Evolutionary conservation across 176 grass and related monocot species (phyloP).

Genomic region (Musa troglodytarum): DNA sequence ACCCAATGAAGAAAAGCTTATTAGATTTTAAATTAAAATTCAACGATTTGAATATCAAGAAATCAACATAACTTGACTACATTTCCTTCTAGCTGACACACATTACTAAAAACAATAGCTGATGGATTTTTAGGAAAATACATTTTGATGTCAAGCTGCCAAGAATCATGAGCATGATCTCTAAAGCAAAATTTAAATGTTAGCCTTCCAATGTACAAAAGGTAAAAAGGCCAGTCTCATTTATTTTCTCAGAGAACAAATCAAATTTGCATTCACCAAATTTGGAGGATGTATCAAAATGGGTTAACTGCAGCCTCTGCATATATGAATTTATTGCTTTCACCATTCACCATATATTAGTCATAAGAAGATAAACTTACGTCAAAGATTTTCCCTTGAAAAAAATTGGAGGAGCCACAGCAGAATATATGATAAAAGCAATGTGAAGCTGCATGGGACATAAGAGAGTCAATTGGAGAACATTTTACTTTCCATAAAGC

Average conservation of each 20-base stretch:
- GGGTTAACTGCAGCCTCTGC: no score
- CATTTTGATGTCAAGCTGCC: not conserved
- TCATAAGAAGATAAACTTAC: conserved; percentile 46
- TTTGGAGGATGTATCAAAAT: not conserved
- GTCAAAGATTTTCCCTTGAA: conserved; percentile 99
- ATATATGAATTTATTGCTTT: no score
- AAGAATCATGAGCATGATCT: not conserved
- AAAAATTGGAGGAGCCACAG: conserved; percentile 82
- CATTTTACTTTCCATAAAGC: not conserved
- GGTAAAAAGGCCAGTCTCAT: not conserved
- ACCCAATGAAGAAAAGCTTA: no score
- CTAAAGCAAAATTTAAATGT: not conserved
- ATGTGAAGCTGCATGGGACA: conserved; percentile 70
- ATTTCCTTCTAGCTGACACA: no score
- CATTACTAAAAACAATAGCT: no score
- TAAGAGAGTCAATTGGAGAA: conserved; percentile 16
- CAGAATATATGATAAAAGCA: conserved; percentile 71
- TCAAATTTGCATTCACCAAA: not conserved
- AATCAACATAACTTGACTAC: no score
- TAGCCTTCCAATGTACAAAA: not conserved
- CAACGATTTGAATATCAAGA: no score
- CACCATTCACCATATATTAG: conserved; percentile 3
- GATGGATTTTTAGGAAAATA: not conserved
- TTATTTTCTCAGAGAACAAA: not conserved
- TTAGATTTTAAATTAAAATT: no score